Evolutionary conservation across 1,284 basidiomycete genomes (phyloP), one percentile per base, ranked within the genome.

Genomic region (Mycosarcoma maydis): DNA sequence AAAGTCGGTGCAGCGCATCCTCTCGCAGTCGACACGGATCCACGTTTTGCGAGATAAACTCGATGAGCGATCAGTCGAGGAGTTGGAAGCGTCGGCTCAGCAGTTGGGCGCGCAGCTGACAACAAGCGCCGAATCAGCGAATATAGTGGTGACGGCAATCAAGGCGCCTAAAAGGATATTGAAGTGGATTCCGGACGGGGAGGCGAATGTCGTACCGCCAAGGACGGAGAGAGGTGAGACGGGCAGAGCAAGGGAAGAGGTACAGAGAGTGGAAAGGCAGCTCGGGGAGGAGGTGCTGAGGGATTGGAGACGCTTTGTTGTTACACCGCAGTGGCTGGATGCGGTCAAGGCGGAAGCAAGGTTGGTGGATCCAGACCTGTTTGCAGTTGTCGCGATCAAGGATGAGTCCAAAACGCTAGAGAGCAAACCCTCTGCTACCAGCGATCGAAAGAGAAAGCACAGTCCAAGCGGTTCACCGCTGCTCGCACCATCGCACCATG

Each of bases 261-360:
- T 14, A 30, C 20, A 32, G 16, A 22, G 27, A 29, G 39, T 34
- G 41, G 38, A 17, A 16, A 24, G 24, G 47, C 40, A 33, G 47
- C 13, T 67, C 41, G 64, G 56, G 0, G 48, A 52, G 1, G 58
- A 50, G 3, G 39, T 44, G 20, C 53, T 48, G 9, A 48, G 47
- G 19, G 65, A 62, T 36, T 69, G 59, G 66, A 36, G 57, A n/a
- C 41, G 65, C 22, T 72, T 67, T 33, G 55, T 72, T 7, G 69
- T 72, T 1, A 51, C 30, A 1, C 40, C 48, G 11, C 50, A 55
- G 13, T 72, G 69, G 69, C 17, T 72, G 19, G 46, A 51, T 13
- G 55, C 38, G 11, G 52, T 66, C 7, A 22, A 46, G 23, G 36
- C 16, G 20, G 24, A 16, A 6, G 58, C 52, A 6, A 53, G 47